phyloP scores from a whole-genome alignment of 2,329 filamentous ascomycete species.

The Botrytis fragariae region DNA sequence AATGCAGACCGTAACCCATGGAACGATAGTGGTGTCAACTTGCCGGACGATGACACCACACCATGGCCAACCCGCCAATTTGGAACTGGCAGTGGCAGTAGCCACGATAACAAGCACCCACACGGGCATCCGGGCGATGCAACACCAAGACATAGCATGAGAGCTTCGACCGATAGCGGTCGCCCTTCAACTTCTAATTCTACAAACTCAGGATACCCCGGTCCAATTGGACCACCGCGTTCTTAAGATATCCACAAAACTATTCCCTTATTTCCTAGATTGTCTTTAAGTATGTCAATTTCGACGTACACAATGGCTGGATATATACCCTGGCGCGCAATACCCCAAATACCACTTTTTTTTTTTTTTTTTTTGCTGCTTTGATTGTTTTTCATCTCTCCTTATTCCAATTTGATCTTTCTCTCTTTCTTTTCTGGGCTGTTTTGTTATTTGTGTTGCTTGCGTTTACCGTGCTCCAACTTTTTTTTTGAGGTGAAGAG shows the following conservation, averaged over 20 bases:
- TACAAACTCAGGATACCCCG: constrained; percentile 93
- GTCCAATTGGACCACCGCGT: constrained; percentile 86
- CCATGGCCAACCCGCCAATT: constrained; percentile 62
- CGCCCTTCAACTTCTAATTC: constrained; percentile 94
- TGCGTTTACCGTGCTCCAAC: constrained; percentile 14
- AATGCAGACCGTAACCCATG: constrained; percentile 92
- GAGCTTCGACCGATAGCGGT: constrained; percentile 85
- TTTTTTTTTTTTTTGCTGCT: constrained; percentile 32
- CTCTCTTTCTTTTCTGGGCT: constrained; percentile 18
- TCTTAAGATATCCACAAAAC: constrained; percentile 41
- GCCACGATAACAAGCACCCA: constrained; percentile 60
- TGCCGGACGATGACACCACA: constrained; percentile 76
- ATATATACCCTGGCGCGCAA: constrained; percentile 41
- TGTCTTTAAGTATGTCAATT: constrained; percentile 24
- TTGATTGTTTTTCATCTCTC: constrained; percentile 28
- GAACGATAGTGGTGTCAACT: constrained; percentile 96
- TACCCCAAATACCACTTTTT: constrained; percentile 37
- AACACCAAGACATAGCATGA: constrained; percentile 78
- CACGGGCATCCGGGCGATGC: constrained; percentile 70
- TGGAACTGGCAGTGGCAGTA: constrained; percentile 59
- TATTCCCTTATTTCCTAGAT: constrained; percentile 37
- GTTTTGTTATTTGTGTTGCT: constrained; percentile 9
- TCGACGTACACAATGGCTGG: constrained; percentile 35
- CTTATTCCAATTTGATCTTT: constrained; percentile 22
- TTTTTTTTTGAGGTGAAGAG: constrained; percentile 24